These are phyloP conservation scores for Amylocystis lapponica DNA, from an alignment of 768 basidiomycete genomes.

Conservation along the genomic window DNA sequence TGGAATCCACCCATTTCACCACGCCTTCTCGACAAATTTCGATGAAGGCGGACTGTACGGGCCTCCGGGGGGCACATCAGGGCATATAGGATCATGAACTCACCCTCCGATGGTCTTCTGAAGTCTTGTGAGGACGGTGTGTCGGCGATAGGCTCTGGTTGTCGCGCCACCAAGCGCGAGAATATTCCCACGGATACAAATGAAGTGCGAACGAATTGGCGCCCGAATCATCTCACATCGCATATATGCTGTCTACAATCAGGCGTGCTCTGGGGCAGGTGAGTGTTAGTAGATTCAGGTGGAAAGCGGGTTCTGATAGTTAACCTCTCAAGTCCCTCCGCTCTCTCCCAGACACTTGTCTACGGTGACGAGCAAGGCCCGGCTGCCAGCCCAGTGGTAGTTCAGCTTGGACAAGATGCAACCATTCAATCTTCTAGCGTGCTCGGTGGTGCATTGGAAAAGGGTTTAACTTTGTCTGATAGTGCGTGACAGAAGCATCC, in stretches of 20 bases:
- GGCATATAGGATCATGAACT: conserved; percentile 21
- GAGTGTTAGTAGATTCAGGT: not conserved
- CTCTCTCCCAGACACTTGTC: conserved; percentile 11
- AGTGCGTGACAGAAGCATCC: too few species aligned
- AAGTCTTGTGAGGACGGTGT: conserved; percentile 20
- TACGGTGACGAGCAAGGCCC: conserved; percentile 8
- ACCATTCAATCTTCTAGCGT: too few species aligned
- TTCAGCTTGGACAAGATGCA: too few species aligned
- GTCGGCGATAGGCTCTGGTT: conserved; percentile 1
- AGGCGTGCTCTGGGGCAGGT: conserved; percentile 19
- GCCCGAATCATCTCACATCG: not conserved
- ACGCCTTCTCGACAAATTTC: conserved; percentile 1
- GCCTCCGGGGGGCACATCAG: conserved; percentile 6
- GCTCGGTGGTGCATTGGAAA: too few species aligned
- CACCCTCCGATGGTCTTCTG: conserved; percentile 32
- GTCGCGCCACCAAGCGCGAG: conserved; percentile 2
- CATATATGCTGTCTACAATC: conserved; percentile 19
- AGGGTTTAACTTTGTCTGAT: too few species aligned
- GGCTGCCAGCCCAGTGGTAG: too few species aligned
- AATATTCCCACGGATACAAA: conserved; percentile 4
- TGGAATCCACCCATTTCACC: conserved; percentile 35
- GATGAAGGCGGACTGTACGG: not conserved
- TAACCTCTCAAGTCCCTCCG: conserved; percentile 1
- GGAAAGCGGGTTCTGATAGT: not conserved
- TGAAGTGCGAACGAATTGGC: not conserved